Base-by-base conservation (phyloP, 495 filamentous ascomycete genomes). In the Copromyces sp. region DNA sequence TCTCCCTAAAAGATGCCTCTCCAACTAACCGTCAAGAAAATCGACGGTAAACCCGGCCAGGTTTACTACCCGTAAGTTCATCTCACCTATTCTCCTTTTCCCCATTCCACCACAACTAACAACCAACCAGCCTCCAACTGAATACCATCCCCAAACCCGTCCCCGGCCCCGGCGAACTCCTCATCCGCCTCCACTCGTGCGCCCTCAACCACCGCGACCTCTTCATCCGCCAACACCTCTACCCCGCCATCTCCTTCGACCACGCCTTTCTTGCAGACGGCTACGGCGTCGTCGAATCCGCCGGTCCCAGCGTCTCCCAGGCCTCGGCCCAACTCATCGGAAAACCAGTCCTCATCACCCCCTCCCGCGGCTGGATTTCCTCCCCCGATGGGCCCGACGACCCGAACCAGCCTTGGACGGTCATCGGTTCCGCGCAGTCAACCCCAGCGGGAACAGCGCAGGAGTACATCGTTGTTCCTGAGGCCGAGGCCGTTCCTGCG, bases 191-290 rank as follows among this genome's bases (percentile, higher is more conserved):
- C 77, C 86, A 86, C 40, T 91, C 93, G 59, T 91, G 90, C 9
- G 89, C 94, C 17, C 89, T 97, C 70, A 98, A 97, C 83, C 94
- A 97, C 84, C 91, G 93, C 70, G 94, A 97, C 80, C 87, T 94
- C 76, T 97, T 97, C 86, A 90, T 95, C 81, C 92, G 94, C 71
- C 93, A 95, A 78, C 90, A 94, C 77, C 89, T 97, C 47, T 98
- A 98, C 85, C 94, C 94, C 1, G 89, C 87, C 69, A 89, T 91
- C 72, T 89, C 92, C 17, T 97, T 96, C 80, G 83, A 87, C 69
- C 81, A 87, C 39, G 93, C 94, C 0, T 82, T 97, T 37, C 85
- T 95, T 38, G 87, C 93, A 45, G 94, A 98, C 78, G 94, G 92
- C 38, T 88, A 84, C 73, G 94, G 93, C 38, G 79, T 84, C 41